phyloP scores from a whole-genome alignment of 2,329 filamentous ascomycete species.

The Keithomyces neogunnii region DNA sequence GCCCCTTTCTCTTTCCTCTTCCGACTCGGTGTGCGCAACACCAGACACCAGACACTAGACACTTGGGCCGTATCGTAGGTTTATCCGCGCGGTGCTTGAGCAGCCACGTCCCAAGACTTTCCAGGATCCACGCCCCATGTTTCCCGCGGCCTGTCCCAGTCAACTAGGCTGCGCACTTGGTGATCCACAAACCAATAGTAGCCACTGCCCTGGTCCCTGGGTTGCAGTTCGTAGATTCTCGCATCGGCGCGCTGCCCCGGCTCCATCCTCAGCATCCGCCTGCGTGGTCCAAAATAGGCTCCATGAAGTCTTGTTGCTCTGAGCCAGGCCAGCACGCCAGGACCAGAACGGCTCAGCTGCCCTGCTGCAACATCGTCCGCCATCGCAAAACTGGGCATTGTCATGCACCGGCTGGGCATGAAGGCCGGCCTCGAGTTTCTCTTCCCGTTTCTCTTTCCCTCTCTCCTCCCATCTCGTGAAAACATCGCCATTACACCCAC shows the following conservation, averaged over 20 bases:
- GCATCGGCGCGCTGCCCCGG: constrained; percentile 1
- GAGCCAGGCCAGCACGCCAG: constrained; percentile 1
- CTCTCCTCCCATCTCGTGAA: background rate
- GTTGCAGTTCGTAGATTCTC: background rate
- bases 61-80: too few relatives aligned
- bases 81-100: too few relatives aligned
- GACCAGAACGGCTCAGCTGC: constrained; percentile 7
- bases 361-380: constrained; percentile 12
- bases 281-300: constrained; percentile 2
- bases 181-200: background rate
- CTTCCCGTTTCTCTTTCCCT: constrained; percentile 1
- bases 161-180: too few relatives aligned
- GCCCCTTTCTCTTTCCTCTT: too few relatives aligned
- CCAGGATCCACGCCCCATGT: too few relatives aligned
- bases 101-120: too few relatives aligned
- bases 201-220: background rate
- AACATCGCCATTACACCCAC: background rate
- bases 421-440: constrained; percentile 1
- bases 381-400: constrained; percentile 10
- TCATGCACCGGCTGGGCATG: constrained; percentile 8
- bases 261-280: background rate
- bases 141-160: too few relatives aligned
- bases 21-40: too few relatives aligned
- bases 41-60: too few relatives aligned
- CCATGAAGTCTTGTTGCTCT: background rate